A percentile compares a stretch with the other conserved stretches of the same genome.
Conservation (phyloP, 140 eudicot genomes). For the Artemisia princeps region DNA sequence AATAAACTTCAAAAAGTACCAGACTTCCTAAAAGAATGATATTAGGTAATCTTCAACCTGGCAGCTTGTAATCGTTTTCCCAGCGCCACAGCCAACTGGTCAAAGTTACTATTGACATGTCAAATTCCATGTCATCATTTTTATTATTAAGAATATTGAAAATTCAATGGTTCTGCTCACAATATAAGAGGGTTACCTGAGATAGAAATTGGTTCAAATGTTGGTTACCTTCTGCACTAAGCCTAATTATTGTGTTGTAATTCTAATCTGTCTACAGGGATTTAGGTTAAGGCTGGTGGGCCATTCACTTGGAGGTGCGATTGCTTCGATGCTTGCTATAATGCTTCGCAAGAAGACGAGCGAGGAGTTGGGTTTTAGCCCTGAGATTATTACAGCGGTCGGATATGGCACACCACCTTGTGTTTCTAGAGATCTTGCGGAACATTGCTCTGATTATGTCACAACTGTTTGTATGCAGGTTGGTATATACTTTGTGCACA, state of each 20-base stretch:
- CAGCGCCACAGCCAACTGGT: no score
- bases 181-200: no score
- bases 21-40: no score
- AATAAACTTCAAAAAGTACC: no score
- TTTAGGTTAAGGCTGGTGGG: conserved; percentile 96
- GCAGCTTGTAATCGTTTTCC: no score
- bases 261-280: conserved; percentile 76
- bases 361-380: conserved; percentile 73
- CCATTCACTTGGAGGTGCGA: conserved; percentile 95
- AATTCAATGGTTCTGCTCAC: no score
- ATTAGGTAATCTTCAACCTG: no score
- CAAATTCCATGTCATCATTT: no score
- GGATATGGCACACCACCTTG: conserved; percentile 91
- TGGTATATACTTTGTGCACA: conserved; percentile 12
- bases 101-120: no score
- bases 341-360: conserved; percentile 67
- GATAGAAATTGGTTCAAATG: no score
- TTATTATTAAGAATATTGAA: no score
- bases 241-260: not conserved
- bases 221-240: not conserved
- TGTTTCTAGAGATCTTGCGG: conserved; percentile 82
- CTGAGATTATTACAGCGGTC: conserved; percentile 72
- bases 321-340: conserved; percentile 79
- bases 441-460: conserved; percentile 67
- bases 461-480: conserved; percentile 94